Base-by-base conservation (phyloP, 495 filamentous ascomycete species). In the Aspergillus bertholletiae region DNA sequence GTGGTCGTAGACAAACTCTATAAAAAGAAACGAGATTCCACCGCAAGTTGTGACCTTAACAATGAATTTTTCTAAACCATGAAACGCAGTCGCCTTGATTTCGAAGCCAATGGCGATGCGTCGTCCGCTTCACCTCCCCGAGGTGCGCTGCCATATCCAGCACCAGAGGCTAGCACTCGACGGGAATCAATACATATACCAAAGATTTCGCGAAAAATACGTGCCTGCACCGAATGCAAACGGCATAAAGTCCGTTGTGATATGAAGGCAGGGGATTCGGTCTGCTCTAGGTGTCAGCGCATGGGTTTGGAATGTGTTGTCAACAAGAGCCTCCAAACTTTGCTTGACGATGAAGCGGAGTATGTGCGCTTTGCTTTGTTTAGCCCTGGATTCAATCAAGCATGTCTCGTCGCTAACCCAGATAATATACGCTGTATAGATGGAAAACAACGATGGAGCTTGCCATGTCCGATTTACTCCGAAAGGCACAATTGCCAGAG, bases 181-280 rank as follows among this genome's bases (percentile, higher is more conserved):
- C 60, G 58, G 43, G 53, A 40, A 18, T 49, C 56, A 11, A 51
- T 59, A 41, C 72, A 78, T 66, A 67, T 78, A 34, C 77, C 79
- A 43, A 76, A 78, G 61, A 82, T 82, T 50, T 80, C 78, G n/a
- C 75, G 79, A 44, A 75, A 74, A 63, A 80, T 82, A 60, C 75
- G 77, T 30, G 79, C 79, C 39, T 82, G 79, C 58, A 79, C 78
- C 0, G 78, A 79, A 53, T 81, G 78, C 59, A 75, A 79, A 63
- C 72, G 77, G 46, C 79, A 80, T 55, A 82, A 82, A 51, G 76
- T 78, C 24, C 65, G 73, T 53, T 81, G 79, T 58, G 73, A 79
- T 51, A 79, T 82, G 76, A 73, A 71, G 54, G 61, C 66, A 32
- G 71, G 71, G 21, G 74, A 78, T 30, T 62, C 70, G 43, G 58